Conservation (phyloP, 257 asterid genomes). For the Penstemon barbatus region DNA sequence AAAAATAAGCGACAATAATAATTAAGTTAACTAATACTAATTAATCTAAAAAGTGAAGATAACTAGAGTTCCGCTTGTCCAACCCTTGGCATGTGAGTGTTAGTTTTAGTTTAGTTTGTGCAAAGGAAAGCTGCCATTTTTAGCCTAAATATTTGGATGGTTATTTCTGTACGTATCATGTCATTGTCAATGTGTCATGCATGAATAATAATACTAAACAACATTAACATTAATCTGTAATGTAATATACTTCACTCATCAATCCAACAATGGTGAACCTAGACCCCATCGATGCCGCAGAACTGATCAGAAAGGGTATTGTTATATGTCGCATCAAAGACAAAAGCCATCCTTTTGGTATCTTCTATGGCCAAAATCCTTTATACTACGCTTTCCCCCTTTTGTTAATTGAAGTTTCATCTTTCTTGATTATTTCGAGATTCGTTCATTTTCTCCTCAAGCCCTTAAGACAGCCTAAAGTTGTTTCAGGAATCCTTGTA, state of each 20-base stretch:
- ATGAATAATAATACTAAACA: constrained; percentile 12
- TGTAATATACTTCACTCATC: neutral
- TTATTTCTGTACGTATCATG: neutral
- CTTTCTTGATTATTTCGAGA: constrained; percentile 40
- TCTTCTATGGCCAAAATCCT: constrained; percentile 79
- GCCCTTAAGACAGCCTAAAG: constrained; percentile 75
- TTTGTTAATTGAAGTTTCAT: constrained; percentile 42
- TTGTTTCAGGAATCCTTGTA: constrained; percentile 68
- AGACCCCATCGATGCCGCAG: neutral
- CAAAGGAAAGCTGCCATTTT: constrained; percentile 23
- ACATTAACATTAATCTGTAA: neutral
- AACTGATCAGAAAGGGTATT: constrained; percentile 7
- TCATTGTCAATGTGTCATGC: neutral
- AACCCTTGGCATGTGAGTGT: constrained; percentile 29
- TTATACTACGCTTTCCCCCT: constrained; percentile 55
- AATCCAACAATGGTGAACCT: constrained; percentile 17
- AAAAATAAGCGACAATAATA: no score
- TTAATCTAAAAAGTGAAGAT: neutral
- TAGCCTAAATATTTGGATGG: neutral
- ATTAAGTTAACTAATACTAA: neutral
- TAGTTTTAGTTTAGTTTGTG: neutral
- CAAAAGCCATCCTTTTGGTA: constrained; percentile 46
- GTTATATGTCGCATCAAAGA: constrained; percentile 39
- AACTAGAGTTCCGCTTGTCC: constrained; percentile 40
- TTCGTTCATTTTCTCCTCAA: constrained; percentile 52